phyloP scores from a whole-genome alignment of 768 basidiomycete species.

The Gymnopilus dilepis region DNA sequence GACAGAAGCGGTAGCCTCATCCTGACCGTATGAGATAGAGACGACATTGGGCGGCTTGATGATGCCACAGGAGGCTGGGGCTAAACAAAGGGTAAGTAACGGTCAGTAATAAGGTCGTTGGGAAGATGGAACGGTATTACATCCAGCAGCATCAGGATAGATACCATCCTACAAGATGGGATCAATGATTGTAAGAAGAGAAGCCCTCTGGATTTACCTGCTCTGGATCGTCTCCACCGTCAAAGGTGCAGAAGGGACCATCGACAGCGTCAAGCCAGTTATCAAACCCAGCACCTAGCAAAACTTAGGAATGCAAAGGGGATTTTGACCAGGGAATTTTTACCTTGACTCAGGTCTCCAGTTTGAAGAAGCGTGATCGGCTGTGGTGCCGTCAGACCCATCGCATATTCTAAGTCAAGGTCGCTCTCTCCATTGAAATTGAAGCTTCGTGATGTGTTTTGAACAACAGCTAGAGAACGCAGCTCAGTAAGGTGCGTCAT shows the following conservation, averaged over 20 bases:
- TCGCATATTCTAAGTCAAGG: slow-evolving; percentile 63
- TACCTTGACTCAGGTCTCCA: slow-evolving; percentile 47
- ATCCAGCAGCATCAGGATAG: slow-evolving; percentile 30
- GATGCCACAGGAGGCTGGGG: slow-evolving; percentile 43
- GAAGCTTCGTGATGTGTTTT: slow-evolving; percentile 45
- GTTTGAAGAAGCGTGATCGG: slow-evolving; percentile 48
- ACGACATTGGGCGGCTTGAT: slow-evolving; percentile 40
- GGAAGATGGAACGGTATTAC: slow-evolving; percentile 6
- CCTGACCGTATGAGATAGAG: slow-evolving; percentile 41
- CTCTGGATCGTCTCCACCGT: slow-evolving; percentile 48
- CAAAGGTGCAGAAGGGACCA: slow-evolving; percentile 47
- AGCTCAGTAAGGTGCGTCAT: background rate
- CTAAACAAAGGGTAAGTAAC: slow-evolving; percentile 30
- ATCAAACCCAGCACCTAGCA: slow-evolving; percentile 48
- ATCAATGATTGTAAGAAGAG: background rate
- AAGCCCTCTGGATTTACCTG: slow-evolving; percentile 27
- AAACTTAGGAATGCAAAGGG: background rate
- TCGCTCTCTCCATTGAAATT: slow-evolving; percentile 58
- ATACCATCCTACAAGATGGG: slow-evolving; percentile 23
- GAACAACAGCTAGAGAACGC: slow-evolving; percentile 44
- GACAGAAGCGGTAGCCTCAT: slow-evolving; percentile 36
- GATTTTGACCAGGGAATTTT: slow-evolving; percentile 2
- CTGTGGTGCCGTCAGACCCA: slow-evolving; percentile 48
- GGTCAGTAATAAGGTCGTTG: background rate
- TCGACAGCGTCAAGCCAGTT: slow-evolving; percentile 55